Evolutionary conservation across 2,329 filamentous ascomycete species (phyloP), one percentile per base, ranked within the genome.

Genomic region (Fusarium anguioides): DNA sequence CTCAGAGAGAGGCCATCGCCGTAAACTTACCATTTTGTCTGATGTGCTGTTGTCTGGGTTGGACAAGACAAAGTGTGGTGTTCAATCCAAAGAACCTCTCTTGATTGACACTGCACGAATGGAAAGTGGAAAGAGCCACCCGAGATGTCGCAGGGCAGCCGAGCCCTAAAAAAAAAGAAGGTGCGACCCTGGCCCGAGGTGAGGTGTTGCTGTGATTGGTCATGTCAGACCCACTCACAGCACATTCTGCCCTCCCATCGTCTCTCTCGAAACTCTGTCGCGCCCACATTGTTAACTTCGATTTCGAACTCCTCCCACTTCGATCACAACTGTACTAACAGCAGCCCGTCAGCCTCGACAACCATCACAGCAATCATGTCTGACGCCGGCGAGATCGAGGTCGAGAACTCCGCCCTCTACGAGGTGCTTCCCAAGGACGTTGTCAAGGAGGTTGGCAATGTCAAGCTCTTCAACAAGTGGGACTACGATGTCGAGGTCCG

Each of bases 381-480:
- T 91, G 94, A 97, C 86, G 86, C 83, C 85, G 93, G 91, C 87
- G 94, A 97, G 87, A 91, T 97, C 84, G 93, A 97, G 87, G 91
- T 96, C 83, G 91, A 93, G 83, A 88, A 84, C 86, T 86, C 88
- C 79, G 84, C 86, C 81, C 87, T 88, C 83, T 91, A 89, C 85
- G 84, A 88, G 80, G 89, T 94, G 81, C 91, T 97, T 75, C 94
- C 95, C 84, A 97, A 96, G 90, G 94, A 97, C 75, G 91, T 97
- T 81, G 86, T 89, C 79, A 87, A 89, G 78, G 93, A 97, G 86
- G 90, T 96, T 84, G 94, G 94, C 84, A 91, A 87, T 85, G 88
- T 96, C 83, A 97, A 97, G 91, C 89, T 97, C 78, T 97, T 97
- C 90, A 96, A 96, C 91, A 97, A 96, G 86, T 97, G 94, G 85